Conservation (phyloP, 441 rosid genomes). For the Erysimum cheiri region DNA sequence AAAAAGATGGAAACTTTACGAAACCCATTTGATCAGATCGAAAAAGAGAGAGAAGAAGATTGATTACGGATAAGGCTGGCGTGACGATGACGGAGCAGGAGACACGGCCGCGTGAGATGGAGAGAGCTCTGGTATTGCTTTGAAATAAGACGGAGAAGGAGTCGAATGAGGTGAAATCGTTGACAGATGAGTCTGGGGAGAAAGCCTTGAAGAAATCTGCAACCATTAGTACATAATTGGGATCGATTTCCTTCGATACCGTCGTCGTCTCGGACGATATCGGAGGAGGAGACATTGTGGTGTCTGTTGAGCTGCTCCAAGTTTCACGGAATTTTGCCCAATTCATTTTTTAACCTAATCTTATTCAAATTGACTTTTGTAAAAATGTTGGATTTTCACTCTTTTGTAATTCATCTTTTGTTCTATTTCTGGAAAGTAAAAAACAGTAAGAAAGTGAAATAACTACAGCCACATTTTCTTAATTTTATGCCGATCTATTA, state of each 20-base stretch:
- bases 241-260: constrained; percentile 45
- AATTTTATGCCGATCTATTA: constrained; percentile 1
- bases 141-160: constrained; percentile 59
- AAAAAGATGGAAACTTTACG: constrained; percentile 2
- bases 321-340: constrained; percentile 26
- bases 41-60: background rate
- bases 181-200: constrained; percentile 38
- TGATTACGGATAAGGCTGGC: constrained; percentile 55
- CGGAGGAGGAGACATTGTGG: constrained; percentile 23
- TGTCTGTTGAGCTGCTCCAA: constrained; percentile 11
- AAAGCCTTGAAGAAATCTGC: constrained; percentile 42
- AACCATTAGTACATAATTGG: constrained; percentile 1
- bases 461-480: constrained; percentile 1
- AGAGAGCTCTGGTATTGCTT: constrained; percentile 49
- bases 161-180: constrained; percentile 47
- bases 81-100: constrained; percentile 66
- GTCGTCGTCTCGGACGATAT: constrained; percentile 21
- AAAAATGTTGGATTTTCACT: constrained; percentile 6
- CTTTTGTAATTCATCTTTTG: background rate
- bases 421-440: constrained; percentile 3
- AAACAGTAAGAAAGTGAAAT: background rate
- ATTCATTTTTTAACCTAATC: constrained; percentile 28
- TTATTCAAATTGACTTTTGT: background rate
- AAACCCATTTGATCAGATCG: background rate
- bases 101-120: constrained; percentile 63